Conservation (phyloP, 78 protist species). For the Tieghemostelium lacteum region DNA sequence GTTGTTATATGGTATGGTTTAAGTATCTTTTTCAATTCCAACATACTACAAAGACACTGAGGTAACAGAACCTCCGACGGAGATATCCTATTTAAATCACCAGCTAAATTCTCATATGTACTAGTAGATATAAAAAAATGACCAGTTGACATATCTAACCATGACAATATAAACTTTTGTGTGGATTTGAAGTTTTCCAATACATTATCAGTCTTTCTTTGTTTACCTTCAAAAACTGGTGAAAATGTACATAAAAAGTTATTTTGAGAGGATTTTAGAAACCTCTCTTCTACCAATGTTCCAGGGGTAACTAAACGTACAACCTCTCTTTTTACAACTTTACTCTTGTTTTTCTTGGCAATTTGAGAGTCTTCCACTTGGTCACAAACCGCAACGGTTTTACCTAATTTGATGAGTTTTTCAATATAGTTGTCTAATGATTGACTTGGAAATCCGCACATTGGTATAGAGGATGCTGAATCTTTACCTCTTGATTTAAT, state of each 20-base stretch:
- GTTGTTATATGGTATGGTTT: slow-evolving; percentile 21
- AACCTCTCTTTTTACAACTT: slow-evolving; percentile 39
- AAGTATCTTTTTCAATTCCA: neutral
- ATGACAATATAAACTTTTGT: slow-evolving; percentile 34
- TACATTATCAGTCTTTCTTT: no score
- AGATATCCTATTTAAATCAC: slow-evolving; percentile 35
- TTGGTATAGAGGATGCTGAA: slow-evolving; percentile 13
- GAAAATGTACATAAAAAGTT: slow-evolving; percentile 27
- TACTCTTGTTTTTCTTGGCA: neutral
- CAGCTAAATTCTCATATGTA: slow-evolving; percentile 23
- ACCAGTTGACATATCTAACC: slow-evolving; percentile 76
- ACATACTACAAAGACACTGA: no score
- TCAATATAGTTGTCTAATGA: slow-evolving; percentile 20
- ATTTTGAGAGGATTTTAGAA: slow-evolving; percentile 11
- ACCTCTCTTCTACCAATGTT: slow-evolving; percentile 48
- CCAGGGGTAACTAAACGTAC: slow-evolving; percentile 64
- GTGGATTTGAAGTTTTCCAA: neutral
- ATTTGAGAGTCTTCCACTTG: slow-evolving; percentile 43
- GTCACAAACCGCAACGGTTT: slow-evolving; percentile 62
- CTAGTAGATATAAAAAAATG: slow-evolving; percentile 28
- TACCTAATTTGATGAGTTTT: slow-evolving; percentile 41
- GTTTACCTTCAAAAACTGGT: neutral
- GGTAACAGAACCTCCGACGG: slow-evolving; percentile 49
- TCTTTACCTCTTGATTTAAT: neutral
- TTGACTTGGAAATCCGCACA: slow-evolving; percentile 76